phyloP scores from a whole-genome alignment of 2,329 filamentous ascomycete genomes.

The Fusarium liriodendri region DNA sequence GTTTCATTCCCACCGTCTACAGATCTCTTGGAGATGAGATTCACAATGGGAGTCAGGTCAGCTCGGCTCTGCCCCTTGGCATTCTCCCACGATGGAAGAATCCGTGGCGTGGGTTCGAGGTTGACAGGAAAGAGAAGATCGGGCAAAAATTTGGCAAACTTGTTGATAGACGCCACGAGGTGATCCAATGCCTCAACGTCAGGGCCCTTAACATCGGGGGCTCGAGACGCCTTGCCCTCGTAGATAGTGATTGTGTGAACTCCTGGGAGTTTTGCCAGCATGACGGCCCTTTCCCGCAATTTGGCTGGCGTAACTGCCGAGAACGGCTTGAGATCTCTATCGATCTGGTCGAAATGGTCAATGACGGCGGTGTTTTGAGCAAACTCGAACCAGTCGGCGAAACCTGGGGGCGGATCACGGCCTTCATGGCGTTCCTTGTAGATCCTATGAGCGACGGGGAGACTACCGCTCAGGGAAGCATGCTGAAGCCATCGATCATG shows the following conservation, averaged over 20 bases:
- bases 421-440: slow-evolving; percentile 68
- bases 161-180: slow-evolving; percentile 74
- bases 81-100: slow-evolving; percentile 71
- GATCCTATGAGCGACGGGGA: slow-evolving; percentile 59
- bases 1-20: slow-evolving; percentile 8
- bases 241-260: slow-evolving; percentile 68
- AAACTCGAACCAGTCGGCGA: slow-evolving; percentile 87
- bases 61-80: slow-evolving; percentile 41
- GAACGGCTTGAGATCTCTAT: slow-evolving; percentile 79
- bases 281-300: slow-evolving; percentile 69
- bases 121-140: slow-evolving; percentile 91
- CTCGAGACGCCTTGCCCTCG: slow-evolving; percentile 67
- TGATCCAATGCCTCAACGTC: slow-evolving; percentile 54
- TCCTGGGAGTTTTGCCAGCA: slow-evolving; percentile 53
- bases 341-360: slow-evolving; percentile 85
- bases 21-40: slow-evolving; percentile 45
- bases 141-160: slow-evolving; percentile 78
- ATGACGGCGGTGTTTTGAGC: slow-evolving; percentile 79
- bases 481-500: slow-evolving; percentile 62
- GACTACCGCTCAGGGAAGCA: slow-evolving; percentile 59
- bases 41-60: slow-evolving; percentile 44
- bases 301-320: slow-evolving; percentile 77
- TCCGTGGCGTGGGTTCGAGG: slow-evolving; percentile 60
- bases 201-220: slow-evolving; percentile 46
- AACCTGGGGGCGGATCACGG: slow-evolving; percentile 80